Evolutionary conservation across 2,329 filamentous ascomycete genomes (phyloP).

Genomic region (Sordariomycetes sp.): DNA sequence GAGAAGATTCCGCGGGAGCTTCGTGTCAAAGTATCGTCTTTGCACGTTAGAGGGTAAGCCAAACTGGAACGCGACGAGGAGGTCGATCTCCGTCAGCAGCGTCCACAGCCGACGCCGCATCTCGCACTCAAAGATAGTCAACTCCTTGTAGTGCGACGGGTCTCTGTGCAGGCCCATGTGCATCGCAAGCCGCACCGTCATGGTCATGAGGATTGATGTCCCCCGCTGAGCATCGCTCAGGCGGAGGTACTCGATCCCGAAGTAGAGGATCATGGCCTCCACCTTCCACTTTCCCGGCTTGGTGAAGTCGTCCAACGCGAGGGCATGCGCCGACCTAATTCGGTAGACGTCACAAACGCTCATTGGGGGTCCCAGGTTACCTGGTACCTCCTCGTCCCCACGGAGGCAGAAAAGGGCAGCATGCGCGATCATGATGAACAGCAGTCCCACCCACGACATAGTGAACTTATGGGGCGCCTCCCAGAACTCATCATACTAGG

Average conservation of each 20-base stretch:
- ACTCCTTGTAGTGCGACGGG: slow-evolving; percentile 31
- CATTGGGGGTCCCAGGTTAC: slow-evolving; percentile 9
- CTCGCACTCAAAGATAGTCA: slow-evolving; percentile 34
- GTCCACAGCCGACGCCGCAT: slow-evolving; percentile 43
- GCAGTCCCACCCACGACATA: slow-evolving; percentile 15
- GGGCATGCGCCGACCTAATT: slow-evolving; percentile 13
- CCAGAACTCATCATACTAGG: slow-evolving; percentile 17
- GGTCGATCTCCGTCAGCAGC: slow-evolving; percentile 39
- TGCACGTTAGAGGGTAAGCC: slow-evolving; percentile 36
- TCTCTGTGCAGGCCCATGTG: slow-evolving; percentile 46
- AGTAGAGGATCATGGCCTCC: slow-evolving; percentile 14
- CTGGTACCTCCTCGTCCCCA: slow-evolving; percentile 9
- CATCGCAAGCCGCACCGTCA: slow-evolving; percentile 26
- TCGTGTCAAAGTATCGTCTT: slow-evolving; percentile 30
- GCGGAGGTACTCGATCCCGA: slow-evolving; percentile 14
- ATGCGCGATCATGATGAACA: slow-evolving; percentile 17
- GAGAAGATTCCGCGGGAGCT: slow-evolving; percentile 28
- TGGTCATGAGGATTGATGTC: slow-evolving; percentile 14
- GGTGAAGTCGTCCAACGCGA: slow-evolving; percentile 17
- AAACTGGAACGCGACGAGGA: slow-evolving; percentile 36
- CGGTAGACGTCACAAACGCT: slow-evolving; percentile 12
- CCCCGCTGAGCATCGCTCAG: slow-evolving; percentile 11
- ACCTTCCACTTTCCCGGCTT: slow-evolving; percentile 12
- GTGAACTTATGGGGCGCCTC: slow-evolving; percentile 8
- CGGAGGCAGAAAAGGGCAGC: slow-evolving; percentile 13